These are phyloP conservation scores for Boletus rubescentipes DNA, from an alignment of 768 basidiomycete species.

Conservation along the genomic window DNA sequence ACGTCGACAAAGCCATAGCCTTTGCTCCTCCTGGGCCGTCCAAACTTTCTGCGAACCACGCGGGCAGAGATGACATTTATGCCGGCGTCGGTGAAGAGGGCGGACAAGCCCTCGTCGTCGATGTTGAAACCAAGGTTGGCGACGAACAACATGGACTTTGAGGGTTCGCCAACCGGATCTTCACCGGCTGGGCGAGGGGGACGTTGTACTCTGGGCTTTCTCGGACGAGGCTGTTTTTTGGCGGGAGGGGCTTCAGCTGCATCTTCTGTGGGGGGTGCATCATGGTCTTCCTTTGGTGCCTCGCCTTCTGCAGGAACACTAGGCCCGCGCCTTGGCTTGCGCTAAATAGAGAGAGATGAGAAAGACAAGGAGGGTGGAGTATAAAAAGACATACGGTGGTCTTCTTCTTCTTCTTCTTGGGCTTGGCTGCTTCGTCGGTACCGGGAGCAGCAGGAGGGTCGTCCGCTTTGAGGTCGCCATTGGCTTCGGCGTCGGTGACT, in stretches of 20 bases:
- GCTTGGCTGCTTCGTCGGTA: slow-evolving; percentile 58
- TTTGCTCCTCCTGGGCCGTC: slow-evolving; percentile 84
- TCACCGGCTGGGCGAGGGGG: slow-evolving; percentile 71
- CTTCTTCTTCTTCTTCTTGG: slow-evolving; percentile 84
- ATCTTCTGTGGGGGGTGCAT: slow-evolving; percentile 37
- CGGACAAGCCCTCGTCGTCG: slow-evolving; percentile 76
- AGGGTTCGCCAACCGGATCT: slow-evolving; percentile 84
- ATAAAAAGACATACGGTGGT: slow-evolving; percentile 39
- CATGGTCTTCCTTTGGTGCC: slow-evolving; percentile 27
- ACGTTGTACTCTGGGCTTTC: slow-evolving; percentile 59
- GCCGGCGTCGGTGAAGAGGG: slow-evolving; percentile 84
- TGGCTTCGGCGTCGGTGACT: slow-evolving; percentile 86
- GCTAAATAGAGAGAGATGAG: slow-evolving; percentile 38
- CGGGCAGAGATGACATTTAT: slow-evolving; percentile 83
- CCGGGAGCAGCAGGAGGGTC: slow-evolving; percentile 50
- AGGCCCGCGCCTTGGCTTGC: slow-evolving; percentile 46
- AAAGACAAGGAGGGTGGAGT: neutral
- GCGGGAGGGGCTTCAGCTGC: slow-evolving; percentile 36
- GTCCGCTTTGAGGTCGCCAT: slow-evolving; percentile 66
- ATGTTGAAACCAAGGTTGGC: slow-evolving; percentile 97
- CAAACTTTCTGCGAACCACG: slow-evolving; percentile 84
- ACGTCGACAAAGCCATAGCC: slow-evolving; percentile 99
- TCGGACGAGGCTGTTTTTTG: slow-evolving; percentile 47
- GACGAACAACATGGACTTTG: slow-evolving; percentile 89
- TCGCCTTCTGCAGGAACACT: slow-evolving; percentile 38